phyloP scores from a whole-genome alignment of 805 yeast genomes.

The Metschnikowia santaceciliae region DNA sequence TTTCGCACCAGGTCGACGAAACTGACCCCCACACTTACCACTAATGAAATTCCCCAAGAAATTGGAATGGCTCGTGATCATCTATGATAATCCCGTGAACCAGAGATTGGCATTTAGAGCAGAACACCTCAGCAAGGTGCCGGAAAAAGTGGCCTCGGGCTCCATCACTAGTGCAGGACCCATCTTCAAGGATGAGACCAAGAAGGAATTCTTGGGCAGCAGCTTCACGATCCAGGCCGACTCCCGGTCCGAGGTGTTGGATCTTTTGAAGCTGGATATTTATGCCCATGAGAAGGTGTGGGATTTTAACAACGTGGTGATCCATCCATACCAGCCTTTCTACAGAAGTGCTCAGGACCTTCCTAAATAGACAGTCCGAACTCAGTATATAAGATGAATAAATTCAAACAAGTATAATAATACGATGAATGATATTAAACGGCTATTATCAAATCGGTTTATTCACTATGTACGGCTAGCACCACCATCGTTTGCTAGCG shows the following conservation, averaged over 20 bases:
- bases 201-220: conserved; percentile 14
- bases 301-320: conserved; percentile 15
- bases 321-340: conserved; percentile 16
- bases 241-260: conserved; percentile 10
- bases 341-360: conserved; percentile 7
- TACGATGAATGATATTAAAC: too few species aligned
- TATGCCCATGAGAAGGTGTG: conserved; percentile 16
- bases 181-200: conserved; percentile 15
- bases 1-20: not conserved
- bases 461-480: not conserved
- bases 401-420: too few species aligned
- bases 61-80: conserved; percentile 20
- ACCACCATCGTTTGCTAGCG: not conserved
- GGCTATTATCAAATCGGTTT: too few species aligned
- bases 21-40: not conserved
- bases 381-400: not conserved
- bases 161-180: conserved; percentile 13
- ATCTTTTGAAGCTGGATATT: conserved; percentile 12
- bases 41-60: conserved; percentile 9
- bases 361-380: conserved; percentile 5
- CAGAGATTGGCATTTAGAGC: conserved; percentile 13
- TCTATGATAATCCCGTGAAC: conserved; percentile 15
- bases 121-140: conserved; percentile 14
- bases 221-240: conserved; percentile 14
- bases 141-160: conserved; percentile 9